Base-by-base conservation (phyloP, 1,139 yeast genomes). In the Debaryomyces coudertii region DNA sequence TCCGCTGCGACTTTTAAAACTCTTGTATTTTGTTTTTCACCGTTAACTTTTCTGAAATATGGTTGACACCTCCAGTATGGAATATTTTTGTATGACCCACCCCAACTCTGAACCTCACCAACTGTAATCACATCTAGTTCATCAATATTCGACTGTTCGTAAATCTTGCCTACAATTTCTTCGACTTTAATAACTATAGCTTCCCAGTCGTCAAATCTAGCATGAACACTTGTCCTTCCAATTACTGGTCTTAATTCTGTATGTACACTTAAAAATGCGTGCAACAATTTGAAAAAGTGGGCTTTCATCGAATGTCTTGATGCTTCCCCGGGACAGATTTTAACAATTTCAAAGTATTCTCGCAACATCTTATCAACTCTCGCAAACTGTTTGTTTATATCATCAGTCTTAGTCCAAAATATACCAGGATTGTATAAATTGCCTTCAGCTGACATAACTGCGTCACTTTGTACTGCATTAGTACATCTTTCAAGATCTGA, bases 11-110 rank as follows among this genome's bases (percentile, higher is more conserved):
- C 68, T 46, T 71, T 66, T 42, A 75, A 62, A n/a, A 60, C 57
- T 30, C 77, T 60, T 0, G 73, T 66, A 50, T 73, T 75, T 48
- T 73, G 77, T 53, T 71, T 73, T 47, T 72, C 75, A 25, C 96
- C 97, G 61, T 88, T 78, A 1, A 89, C 95, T 7, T 85, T 83
- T 53, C 99, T 77, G 71, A 95, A 90, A 62, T 89, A 88, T 1
- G 99, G 99, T 66, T 93, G 99, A 53, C 96, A 84, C 56, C 99
- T 77, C 98, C 99, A 93, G 65, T 87, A 92, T 2, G 99, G 99
- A n/a, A 93, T 81, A 5, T 76, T 78, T 62, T 83, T 83, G 63
- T 93, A 93, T 15, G 76, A 57, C 1, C 95, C 96, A 43, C 96
- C 96, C 90, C 95, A 87, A 28, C 68, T 64, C 59, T 86, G 83